A percentile compares a stretch with the other conserved stretches of the same genome.
Evolutionary conservation across 495 filamentous ascomycete species (phyloP).

Genomic region (Oleoguttula mirabilis): DNA sequence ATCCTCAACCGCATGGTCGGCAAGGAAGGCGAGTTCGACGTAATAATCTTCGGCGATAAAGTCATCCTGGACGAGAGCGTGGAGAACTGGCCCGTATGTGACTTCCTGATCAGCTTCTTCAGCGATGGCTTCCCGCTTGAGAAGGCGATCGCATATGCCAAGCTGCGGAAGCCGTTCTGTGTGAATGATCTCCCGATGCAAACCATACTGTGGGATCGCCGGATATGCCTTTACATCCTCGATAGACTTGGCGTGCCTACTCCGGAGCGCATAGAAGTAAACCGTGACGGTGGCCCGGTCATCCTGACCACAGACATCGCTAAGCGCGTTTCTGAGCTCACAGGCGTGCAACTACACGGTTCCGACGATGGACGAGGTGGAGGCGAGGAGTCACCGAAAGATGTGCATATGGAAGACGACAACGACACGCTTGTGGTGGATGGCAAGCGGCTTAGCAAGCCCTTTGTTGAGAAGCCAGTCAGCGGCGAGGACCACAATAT

Average conservation of each 20-base stretch:
- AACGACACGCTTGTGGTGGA: constrained; percentile 82
- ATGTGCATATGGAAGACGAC: constrained; percentile 72
- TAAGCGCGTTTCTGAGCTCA: constrained; percentile 62
- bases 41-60: constrained; percentile 95
- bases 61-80: constrained; percentile 87
- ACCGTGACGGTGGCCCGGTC: constrained; percentile 79
- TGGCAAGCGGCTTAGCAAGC: constrained; percentile 68
- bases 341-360: constrained; percentile 66
- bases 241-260: constrained; percentile 83
- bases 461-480: constrained; percentile 97
- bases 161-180: constrained; percentile 84
- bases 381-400: constrained; percentile 42
- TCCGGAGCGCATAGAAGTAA: constrained; percentile 82
- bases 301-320: constrained; percentile 64
- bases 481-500: constrained; percentile 99
- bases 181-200: constrained; percentile 98
- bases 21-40: constrained; percentile 77
- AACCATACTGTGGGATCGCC: constrained; percentile 91
- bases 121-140: constrained; percentile 94
- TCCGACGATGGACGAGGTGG: constrained; percentile 61
- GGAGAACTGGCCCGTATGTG: constrained; percentile 54
- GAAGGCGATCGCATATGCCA: constrained; percentile 90
- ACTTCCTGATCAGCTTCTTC: constrained; percentile 96
- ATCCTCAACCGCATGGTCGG: constrained; percentile 84
- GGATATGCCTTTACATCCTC: constrained; percentile 74